A percentile compares a stretch with the other conserved stretches of the same genome.
These are phyloP conservation scores for Hypericum perforatum DNA, from an alignment of 345 rosid species.

Conservation along the genomic window DNA sequence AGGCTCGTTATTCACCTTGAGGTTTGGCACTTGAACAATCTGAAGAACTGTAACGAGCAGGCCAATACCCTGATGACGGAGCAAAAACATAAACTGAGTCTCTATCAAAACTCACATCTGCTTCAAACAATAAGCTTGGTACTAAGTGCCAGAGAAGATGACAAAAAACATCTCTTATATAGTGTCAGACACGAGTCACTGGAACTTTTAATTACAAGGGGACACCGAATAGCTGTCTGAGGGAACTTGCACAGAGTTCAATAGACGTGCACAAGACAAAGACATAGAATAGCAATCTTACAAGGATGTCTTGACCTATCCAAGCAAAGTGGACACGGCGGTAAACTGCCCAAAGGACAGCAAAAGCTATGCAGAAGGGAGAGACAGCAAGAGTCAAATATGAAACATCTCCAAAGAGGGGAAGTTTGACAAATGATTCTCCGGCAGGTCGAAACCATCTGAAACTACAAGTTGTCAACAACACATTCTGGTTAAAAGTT, in stretches of 20 bases:
- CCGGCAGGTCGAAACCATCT: constrained; percentile 77
- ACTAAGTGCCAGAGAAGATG: no score
- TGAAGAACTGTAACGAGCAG: constrained; percentile 94
- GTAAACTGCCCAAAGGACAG: constrained; percentile 78
- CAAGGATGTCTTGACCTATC: constrained; percentile 99
- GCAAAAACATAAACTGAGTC: constrained; percentile 2
- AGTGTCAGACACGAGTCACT: no score
- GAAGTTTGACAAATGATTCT: constrained; percentile 69
- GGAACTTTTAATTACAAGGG: no score
- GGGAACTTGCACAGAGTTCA: background rate
- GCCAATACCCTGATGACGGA: constrained; percentile 64
- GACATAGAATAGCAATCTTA: constrained; percentile 29
- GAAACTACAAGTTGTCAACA: constrained; percentile 65
- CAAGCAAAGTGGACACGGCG: constrained; percentile 66
- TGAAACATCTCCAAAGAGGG: constrained; percentile 78
- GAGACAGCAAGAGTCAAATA: constrained; percentile 74
- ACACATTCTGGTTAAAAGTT: constrained; percentile 1
- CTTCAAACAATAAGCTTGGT: no score
- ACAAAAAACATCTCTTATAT: no score
- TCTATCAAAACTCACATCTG: no score
- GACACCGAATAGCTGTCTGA: no score
- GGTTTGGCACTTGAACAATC: constrained; percentile 86
- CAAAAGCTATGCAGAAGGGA: constrained; percentile 89
- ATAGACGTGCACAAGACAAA: background rate
- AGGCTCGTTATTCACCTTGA: constrained; percentile 49